phyloP scores from a whole-genome alignment of 129 eudicot species.

The Pseudognaphalium luteoalbum region DNA sequence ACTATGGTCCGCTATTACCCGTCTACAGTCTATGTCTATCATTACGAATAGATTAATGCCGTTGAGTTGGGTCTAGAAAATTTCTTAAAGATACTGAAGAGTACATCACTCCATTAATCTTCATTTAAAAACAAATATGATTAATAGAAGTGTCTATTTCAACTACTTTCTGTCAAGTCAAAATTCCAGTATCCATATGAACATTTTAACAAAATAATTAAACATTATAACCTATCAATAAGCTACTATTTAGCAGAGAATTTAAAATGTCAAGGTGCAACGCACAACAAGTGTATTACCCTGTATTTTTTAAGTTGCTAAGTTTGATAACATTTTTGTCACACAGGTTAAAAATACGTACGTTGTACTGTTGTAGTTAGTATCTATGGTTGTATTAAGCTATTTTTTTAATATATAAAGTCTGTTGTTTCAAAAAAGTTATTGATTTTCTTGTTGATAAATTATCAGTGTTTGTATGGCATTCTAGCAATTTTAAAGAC shows the following conservation, averaged over 20 bases:
- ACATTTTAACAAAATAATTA: background rate
- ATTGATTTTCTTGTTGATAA: no score
- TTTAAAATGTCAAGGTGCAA: background rate
- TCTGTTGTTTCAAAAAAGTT: no score
- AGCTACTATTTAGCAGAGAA: background rate
- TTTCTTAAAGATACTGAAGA: background rate
- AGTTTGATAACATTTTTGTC: conserved; percentile 1
- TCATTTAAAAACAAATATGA: background rate
- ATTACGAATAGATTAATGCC: background rate
- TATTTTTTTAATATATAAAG: no score
- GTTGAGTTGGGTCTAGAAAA: background rate
- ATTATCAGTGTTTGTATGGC: no score
- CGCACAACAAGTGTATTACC: background rate
- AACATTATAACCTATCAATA: background rate
- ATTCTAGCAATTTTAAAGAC: no score
- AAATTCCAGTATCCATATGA: background rate
- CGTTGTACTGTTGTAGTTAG: no score
- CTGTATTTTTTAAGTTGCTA: background rate
- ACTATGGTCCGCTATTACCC: background rate
- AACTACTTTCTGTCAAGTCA: background rate
- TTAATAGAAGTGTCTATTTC: background rate
- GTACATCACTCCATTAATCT: background rate
- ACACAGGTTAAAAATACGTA: conserved; percentile 84
- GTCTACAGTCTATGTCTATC: background rate
- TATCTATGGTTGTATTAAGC: no score